Conservation (phyloP, 257 asterid species). For the Jasminum sambac region DNA sequence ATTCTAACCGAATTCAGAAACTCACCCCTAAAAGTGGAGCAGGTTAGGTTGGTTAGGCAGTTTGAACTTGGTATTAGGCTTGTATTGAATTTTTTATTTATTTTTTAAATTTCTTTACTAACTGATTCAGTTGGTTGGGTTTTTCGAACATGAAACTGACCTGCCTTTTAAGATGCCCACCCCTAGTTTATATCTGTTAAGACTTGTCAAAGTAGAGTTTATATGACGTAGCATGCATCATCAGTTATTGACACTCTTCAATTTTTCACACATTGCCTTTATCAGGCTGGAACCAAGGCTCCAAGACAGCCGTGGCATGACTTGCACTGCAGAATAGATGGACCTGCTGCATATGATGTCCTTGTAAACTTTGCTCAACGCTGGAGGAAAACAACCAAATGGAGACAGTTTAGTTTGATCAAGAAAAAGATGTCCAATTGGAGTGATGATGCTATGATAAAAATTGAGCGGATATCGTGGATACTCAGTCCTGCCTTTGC, state of each 20-base stretch:
- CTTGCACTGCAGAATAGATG: slow-evolving; percentile 84
- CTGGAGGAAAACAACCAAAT: slow-evolving; percentile 94
- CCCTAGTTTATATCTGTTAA: background rate
- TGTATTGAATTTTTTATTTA: no score
- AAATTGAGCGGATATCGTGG: slow-evolving; percentile 94
- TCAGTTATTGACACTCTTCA: slow-evolving; percentile 5
- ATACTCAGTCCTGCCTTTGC: slow-evolving; percentile 70
- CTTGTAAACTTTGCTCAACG: slow-evolving; percentile 95
- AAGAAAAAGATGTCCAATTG: slow-evolving; percentile 64
- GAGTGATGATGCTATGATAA: slow-evolving; percentile 92
- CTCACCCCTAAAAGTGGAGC: no score
- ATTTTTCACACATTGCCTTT: slow-evolving; percentile 16
- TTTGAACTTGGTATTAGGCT: no score
- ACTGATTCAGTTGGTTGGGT: no score
- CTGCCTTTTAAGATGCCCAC: no score
- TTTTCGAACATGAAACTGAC: no score
- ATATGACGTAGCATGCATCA: slow-evolving; percentile 3
- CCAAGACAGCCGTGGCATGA: slow-evolving; percentile 99
- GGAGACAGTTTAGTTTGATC: slow-evolving; percentile 81
- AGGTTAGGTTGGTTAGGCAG: no score
- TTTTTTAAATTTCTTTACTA: no score
- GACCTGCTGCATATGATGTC: slow-evolving; percentile 97
- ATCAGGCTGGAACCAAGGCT: slow-evolving; percentile 72
- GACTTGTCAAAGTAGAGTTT: slow-evolving; percentile 16
- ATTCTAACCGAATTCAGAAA: no score